Evolutionary conservation across 228 moss, liverwort and hornwort species (phyloP), one percentile per base, ranked within the genome.

Genomic region (Sphagnum fallax): DNA sequence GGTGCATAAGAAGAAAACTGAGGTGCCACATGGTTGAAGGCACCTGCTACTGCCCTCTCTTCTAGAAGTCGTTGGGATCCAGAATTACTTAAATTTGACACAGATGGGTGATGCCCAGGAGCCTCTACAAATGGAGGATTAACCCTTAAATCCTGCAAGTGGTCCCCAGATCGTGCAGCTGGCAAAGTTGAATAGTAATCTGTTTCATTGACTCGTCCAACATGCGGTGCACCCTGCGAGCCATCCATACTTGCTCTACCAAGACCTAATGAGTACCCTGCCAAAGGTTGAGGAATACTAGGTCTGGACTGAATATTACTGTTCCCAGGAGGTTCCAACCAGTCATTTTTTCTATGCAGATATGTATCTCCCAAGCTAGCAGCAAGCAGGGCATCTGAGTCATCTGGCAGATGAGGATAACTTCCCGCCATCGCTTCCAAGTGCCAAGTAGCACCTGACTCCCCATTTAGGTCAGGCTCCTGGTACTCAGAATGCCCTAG

Each of bases 321-420:
- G 16, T 65, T 71, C 10, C 55, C 82, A 70, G 63, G 48, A 59
- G 82, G 51, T 61, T 80, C 88, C 14, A 67, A 60, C 69, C 87
- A 72, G 59, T 73, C 90, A 70, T 53, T 72, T 69, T 85, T 84
- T 65, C 72, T 76, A 49, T 75, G 83, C 52, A 75, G 32, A 53
- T 83, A 83, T 6, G 79, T 75, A 16, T 87, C 96, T 61, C 83
- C 75, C 49, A 86, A 66, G 10, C 52, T 66, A 15, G 61, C 48
- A 57, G 89, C 66, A 65, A 92, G 71, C 57, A 85, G 70, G 71
- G 78, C 89, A 58, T 92, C 89, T 48, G 89, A 83, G 73, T 81
- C 82, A 71, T 97, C 91, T 58, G 93, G 88, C 69, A 90, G 77
- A 51, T 88, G 84, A 75, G 87, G 78, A 61, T 75, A 88, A 52